Evolutionary conservation across 768 basidiomycete genomes (phyloP).

Genomic region (Bullera alba): DNA sequence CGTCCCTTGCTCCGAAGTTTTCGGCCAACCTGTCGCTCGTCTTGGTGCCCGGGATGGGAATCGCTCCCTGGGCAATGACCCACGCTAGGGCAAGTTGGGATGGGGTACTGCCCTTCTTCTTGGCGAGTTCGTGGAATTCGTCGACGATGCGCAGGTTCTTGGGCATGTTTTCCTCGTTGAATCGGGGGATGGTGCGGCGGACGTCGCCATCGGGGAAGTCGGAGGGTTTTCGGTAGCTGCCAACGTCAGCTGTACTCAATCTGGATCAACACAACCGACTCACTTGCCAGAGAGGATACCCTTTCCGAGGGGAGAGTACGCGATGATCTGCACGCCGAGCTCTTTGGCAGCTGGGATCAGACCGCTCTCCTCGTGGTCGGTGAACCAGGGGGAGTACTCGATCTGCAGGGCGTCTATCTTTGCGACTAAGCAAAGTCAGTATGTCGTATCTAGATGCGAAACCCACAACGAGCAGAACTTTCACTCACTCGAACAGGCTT

Average conservation of each 20-base stretch:
- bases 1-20: constrained; percentile 32
- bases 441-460: neutral
- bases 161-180: constrained; percentile 43
- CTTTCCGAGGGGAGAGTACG: constrained; percentile 49
- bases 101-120: constrained; percentile 41
- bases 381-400: constrained; percentile 42
- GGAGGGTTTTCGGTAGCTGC: constrained; percentile 14
- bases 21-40: constrained; percentile 30
- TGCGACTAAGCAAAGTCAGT: constrained; percentile 15
- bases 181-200: constrained; percentile 41
- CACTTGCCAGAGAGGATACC: constrained; percentile 46
- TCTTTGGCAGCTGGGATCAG: constrained; percentile 46
- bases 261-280: neutral
- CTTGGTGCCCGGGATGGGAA: constrained; percentile 43
- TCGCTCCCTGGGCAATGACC: constrained; percentile 41
- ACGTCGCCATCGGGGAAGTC: constrained; percentile 37
- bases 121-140: constrained; percentile 42
- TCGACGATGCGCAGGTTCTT: constrained; percentile 46
- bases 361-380: constrained; percentile 41
- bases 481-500: constrained; percentile 24
- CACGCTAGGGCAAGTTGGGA: constrained; percentile 47
- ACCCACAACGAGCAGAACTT: neutral
- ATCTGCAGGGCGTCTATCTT: constrained; percentile 40
- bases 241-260: neutral
- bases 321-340: constrained; percentile 49